phyloP scores from a whole-genome alignment of 192 early-diverging fungal species.

The Phlyctochytrium planicorne region DNA sequence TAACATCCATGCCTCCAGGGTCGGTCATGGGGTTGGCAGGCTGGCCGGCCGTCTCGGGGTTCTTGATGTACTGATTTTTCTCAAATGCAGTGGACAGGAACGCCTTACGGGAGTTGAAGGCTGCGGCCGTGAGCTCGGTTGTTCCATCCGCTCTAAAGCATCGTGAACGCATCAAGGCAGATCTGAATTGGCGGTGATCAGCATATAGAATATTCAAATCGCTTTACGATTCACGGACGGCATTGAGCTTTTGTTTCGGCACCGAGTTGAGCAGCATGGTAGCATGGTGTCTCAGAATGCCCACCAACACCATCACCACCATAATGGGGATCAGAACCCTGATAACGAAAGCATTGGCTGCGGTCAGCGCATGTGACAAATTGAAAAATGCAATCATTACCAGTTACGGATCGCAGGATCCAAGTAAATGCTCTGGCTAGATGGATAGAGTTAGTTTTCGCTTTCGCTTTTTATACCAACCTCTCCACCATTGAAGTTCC shows the following conservation, averaged over 20 bases:
- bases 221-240: conserved; percentile 74
- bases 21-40: conserved; percentile 84
- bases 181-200: conserved; percentile 8
- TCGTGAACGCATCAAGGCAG: conserved; percentile 70
- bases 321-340: conserved; percentile 97
- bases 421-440: conserved; percentile 45
- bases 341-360: conserved; percentile 35
- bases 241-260: conserved; percentile 78
- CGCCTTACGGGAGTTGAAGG: conserved; percentile 71
- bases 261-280: conserved; percentile 83
- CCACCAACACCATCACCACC: conserved; percentile 95
- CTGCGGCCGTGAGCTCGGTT: conserved; percentile 63
- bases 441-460: no score
- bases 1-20: conserved; percentile 88
- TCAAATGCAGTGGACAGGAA: conserved; percentile 78
- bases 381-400: not conserved
- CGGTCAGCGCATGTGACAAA: not conserved
- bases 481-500: no score
- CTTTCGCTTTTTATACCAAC: no score
- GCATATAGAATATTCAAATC: not conserved
- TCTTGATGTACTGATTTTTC: conserved; percentile 81
- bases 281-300: conserved; percentile 89
- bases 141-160: conserved; percentile 65
- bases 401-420: conserved; percentile 51
- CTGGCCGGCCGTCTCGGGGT: conserved; percentile 62